Conservation (phyloP, 768 basidiomycete species). For the Mycena rebaudengoi region DNA sequence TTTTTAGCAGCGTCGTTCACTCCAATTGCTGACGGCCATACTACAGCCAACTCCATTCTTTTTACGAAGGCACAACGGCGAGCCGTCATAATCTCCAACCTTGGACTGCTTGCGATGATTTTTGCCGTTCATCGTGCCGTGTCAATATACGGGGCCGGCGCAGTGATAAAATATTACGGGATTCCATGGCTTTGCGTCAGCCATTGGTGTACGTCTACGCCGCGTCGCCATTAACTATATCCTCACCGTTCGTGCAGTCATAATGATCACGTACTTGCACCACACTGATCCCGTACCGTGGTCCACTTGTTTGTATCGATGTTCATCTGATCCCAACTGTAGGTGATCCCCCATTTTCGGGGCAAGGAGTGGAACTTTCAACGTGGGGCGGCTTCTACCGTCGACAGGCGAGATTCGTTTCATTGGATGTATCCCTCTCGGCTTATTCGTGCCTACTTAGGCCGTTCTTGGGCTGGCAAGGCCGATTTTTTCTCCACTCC, state of each 20-base stretch:
- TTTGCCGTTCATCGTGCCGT: constrained; percentile 31
- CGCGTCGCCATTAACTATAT: neutral
- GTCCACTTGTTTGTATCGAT: neutral
- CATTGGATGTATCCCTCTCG: neutral
- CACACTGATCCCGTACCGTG: constrained; percentile 66
- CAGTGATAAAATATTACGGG: constrained; percentile 37
- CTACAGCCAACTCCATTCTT: constrained; percentile 45
- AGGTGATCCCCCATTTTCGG: constrained; percentile 55
- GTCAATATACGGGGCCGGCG: constrained; percentile 31
- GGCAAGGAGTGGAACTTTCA: constrained; percentile 53
- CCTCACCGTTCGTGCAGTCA: constrained; percentile 30
- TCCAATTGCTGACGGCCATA: neutral
- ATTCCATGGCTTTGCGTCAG: constrained; percentile 27
- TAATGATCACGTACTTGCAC: constrained; percentile 65
- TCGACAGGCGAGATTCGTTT: constrained; percentile 39
- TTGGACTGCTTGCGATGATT: constrained; percentile 43
- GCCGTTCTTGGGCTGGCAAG: constrained; percentile 56
- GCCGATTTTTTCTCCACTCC: constrained; percentile 60
- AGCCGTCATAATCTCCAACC: constrained; percentile 46
- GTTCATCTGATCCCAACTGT: neutral
- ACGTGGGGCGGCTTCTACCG: constrained; percentile 57
- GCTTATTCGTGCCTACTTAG: constrained; percentile 20
- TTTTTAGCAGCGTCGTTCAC: neutral
- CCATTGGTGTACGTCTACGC: constrained; percentile 21
- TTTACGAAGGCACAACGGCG: constrained; percentile 45